Percentiles rank a stretch among this genome's conserved stretches.
Conservation (phyloP, 345 rosid species). For the Eucalyptus pauciflora region DNA sequence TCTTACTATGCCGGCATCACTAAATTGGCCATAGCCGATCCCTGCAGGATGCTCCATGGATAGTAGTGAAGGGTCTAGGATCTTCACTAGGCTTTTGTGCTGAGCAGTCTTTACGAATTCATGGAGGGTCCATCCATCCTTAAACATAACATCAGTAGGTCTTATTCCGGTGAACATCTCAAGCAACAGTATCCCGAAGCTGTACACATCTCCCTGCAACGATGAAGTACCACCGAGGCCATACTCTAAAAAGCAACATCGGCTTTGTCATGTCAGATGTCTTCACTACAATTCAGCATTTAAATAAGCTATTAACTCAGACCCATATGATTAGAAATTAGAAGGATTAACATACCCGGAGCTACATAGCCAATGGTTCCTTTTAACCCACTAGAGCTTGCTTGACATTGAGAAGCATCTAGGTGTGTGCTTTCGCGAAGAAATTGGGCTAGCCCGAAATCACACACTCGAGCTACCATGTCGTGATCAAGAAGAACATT, state of each 20-base stretch:
- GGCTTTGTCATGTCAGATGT: no score
- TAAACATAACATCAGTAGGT: background rate
- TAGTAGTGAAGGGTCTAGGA: background rate
- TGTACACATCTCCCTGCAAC: background rate
- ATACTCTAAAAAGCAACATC: no score
- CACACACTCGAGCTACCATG: background rate
- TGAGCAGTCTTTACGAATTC: background rate
- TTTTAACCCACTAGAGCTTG: no score
- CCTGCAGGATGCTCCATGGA: accelerated
- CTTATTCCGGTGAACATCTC: background rate
- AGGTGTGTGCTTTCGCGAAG: accelerated
- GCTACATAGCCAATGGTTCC: no score
- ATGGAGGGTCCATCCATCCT: background rate
- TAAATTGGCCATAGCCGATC: background rate
- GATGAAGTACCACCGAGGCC: no score
- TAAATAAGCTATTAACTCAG: no score
- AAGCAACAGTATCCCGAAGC: background rate
- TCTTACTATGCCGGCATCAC: background rate
- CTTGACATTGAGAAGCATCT: no score
- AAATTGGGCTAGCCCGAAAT: background rate
- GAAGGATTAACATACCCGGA: no score
- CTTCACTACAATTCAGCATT: no score
- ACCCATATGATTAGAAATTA: no score
- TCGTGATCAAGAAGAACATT: background rate
- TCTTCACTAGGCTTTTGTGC: background rate